Evolutionary conservation across 345 rosid genomes (phyloP), one percentile per base, ranked within the genome.

Genomic region (Anacardium occidentale): DNA sequence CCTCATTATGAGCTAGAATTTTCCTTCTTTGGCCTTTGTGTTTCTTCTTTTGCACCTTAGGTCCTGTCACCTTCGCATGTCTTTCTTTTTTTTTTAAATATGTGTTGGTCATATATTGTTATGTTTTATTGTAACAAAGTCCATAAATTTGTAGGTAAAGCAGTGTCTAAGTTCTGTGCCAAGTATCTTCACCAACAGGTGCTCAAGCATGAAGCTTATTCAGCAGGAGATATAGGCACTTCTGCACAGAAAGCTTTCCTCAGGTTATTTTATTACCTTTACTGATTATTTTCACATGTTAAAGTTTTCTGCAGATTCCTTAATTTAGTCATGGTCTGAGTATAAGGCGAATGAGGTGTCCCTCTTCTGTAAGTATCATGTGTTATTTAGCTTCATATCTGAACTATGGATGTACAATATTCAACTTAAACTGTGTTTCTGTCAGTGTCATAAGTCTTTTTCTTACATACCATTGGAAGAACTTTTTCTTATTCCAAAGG

Each of bases 141-240:
- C 51, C 44, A 21, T 47, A 44, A 40, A 64, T 79, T 26, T 77
- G 70, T 76, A 91, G 97, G 97, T 77, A 88, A 88, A 80, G 95
- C 85, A 32, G 95, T 91, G 65, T 86, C 97, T 62, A 91, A 88
- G 81, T 91, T 91, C 76, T 89, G 97, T 79, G 90, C 93, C 79
- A 90, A 91, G 85, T 87, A 76, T 85, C 90, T 91, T 61, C 95
- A 91, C 80, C 89, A 80, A 62, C 95, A 91, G 81, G 84, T 91
- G 75, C 84, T 86, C 44, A 76, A 75, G 73, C 82, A 82, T 73
- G 89, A 91, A 79, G 86, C 88, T 60, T 88, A 88, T 73, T 64
- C 69, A 29, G 79, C 89, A 74, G 97, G 97, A 82, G 93, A 88
- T 76, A 64, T 91, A 25, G 95, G 86, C 73, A 85, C 87, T 62